Percentiles rank a stretch among this genome's conserved stretches.
phyloP scores from a whole-genome alignment of 257 asterid species.

The Fraxinus cuspidata region DNA sequence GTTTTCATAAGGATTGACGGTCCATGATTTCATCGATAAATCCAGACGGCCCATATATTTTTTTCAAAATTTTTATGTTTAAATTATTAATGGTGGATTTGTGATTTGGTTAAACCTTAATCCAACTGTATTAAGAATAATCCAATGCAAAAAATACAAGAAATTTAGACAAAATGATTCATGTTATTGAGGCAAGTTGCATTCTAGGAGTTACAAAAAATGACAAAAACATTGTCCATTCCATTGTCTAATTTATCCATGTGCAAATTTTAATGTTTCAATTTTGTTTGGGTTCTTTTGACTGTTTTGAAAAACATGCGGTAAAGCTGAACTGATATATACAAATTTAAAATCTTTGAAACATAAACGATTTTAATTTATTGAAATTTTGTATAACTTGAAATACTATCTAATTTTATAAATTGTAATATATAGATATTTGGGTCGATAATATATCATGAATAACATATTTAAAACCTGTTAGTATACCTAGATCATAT shows the following conservation, averaged over 20 bases:
- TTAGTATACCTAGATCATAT: too few relatives aligned
- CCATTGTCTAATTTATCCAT: background rate
- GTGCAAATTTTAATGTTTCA: background rate
- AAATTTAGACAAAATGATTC: background rate
- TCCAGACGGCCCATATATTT: conserved; percentile 9
- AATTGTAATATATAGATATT: too few relatives aligned
- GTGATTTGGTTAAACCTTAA: background rate
- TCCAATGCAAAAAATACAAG: background rate
- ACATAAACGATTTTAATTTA: too few relatives aligned
- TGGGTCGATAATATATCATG: too few relatives aligned
- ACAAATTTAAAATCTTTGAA: background rate
- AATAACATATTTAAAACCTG: too few relatives aligned
- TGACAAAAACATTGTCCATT: background rate
- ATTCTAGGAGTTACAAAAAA: background rate
- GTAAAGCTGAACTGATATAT: too few relatives aligned
- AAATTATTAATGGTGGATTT: background rate
- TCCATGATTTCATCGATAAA: conserved; percentile 26
- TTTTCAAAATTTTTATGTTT: background rate
- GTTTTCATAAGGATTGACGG: conserved; percentile 29
- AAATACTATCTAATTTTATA: too few relatives aligned
- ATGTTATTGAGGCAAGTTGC: background rate
- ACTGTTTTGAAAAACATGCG: background rate
- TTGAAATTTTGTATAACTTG: too few relatives aligned
- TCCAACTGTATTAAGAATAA: background rate
- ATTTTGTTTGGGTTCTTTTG: background rate